Evolutionary conservation across 108 stramenopile species (phyloP), one percentile per base, ranked within the genome.

Genomic region (Cyclotella atomus): DNA sequence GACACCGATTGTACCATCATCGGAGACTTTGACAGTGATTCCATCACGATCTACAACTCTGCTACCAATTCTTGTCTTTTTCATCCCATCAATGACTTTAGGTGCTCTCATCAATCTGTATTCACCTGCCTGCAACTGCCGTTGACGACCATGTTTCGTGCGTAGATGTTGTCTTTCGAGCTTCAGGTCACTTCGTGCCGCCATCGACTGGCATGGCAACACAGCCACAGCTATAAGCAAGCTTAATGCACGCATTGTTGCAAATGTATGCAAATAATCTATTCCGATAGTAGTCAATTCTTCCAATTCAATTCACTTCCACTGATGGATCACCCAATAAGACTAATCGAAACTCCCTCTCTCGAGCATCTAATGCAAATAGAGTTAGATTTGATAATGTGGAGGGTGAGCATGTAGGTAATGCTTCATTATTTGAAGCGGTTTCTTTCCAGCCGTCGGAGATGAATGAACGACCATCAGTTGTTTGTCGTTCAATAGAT

Each of bases 11-110:
- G 1, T 15, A n/a, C 56, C 30, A 8, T 30, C 30, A 57, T 30
- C 30, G 10, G 29, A 29, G 9, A 57, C 28, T 29, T 57, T 12
- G 8, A 55, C 54, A n/a, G 47, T 49, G 4, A 49, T n/a, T 4
- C 47, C 47, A 25, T 55, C 24, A 16, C 28, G 24, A 55, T 55
- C 54, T 19, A 50, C 19, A 1, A 32, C 32, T 19, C 56, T 57
- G 29, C 56, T 57, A 2, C 56, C 56, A 30, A 57, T 57, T 57
- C 56, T 29, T 57, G 28, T 30, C 56, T 30, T 57, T n/a, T 57
- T 57, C 30, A 30, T 15, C 1, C 2, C 14, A 32, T 28, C 15
- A 32, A 57, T 57, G 1, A 57, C 10, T 32, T 57, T 29, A 1
- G 56, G 56, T 3, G 56, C 56, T 57, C 1, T 30, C 56, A 57